Evolutionary conservation across 129 eudicot genomes (phyloP).

Genomic region (Glebionis coronaria): DNA sequence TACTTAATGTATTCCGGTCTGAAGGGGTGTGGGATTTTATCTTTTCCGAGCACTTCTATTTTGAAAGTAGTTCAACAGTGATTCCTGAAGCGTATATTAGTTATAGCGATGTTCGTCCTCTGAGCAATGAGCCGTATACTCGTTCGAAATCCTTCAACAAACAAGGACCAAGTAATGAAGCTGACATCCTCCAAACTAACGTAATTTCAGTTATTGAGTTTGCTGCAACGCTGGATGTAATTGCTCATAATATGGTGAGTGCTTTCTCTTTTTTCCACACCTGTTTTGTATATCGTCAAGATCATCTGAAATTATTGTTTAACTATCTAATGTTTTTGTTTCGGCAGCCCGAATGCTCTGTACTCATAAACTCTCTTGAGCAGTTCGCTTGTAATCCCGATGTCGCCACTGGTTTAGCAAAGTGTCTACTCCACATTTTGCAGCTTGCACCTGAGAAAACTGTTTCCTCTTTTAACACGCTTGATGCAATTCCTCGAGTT

Average conservation of each 20-base stretch:
- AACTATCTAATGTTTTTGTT: conserved; percentile 18
- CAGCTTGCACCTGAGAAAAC: conserved; percentile 82
- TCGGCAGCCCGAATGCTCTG: conserved; percentile 91
- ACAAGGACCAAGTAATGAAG: conserved; percentile 32
- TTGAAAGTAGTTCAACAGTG: conserved; percentile 51
- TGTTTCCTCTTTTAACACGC: conserved; percentile 66
- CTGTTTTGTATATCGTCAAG: too few species aligned
- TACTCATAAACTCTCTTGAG: conserved; percentile 84
- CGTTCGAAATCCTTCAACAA: conserved; percentile 34
- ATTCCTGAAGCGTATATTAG: conserved; percentile 43
- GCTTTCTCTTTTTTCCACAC: conserved; percentile 25
- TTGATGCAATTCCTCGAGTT: conserved; percentile 80
- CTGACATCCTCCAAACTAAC: conserved; percentile 65
- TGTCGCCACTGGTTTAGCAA: conserved; percentile 56
- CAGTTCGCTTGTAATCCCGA: conserved; percentile 78
- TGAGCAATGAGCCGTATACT: conserved; percentile 32
- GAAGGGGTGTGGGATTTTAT: conserved; percentile 94
- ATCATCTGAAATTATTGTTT: conserved; percentile 10
- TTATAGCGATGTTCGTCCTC: conserved; percentile 34
- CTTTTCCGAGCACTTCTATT: conserved; percentile 91
- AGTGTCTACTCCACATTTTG: conserved; percentile 70
- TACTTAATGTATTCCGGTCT: conserved; percentile 67
- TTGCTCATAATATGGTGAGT: conserved; percentile 82
- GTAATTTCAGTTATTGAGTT: conserved; percentile 72
- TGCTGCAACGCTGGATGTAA: conserved; percentile 74